Percentiles rank a stretch among this genome's conserved stretches.
These are phyloP conservation scores for Mesembryanthemum crystallinum DNA, from an alignment of 148 eudicot species.

Conservation along the genomic window DNA sequence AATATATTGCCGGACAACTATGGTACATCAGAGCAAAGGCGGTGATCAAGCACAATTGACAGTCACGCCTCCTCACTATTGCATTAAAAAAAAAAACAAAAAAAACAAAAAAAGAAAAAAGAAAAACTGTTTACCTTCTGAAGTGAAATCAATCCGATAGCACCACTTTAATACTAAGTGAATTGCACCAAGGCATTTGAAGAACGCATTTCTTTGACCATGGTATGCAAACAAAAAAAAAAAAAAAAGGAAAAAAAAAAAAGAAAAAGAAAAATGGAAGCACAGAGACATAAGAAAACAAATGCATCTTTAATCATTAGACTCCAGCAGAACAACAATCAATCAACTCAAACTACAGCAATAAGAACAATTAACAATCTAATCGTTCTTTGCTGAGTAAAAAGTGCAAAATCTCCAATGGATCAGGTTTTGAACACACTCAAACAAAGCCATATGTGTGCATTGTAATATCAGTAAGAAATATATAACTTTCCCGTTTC, in stretches of 20 bases:
- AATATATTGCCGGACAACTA: neutral
- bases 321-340: neutral
- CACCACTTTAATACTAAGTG: neutral
- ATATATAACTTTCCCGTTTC: neutral
- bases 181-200: neutral
- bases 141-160: neutral
- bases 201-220: neutral
- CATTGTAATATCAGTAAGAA: neutral
- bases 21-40: neutral
- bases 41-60: neutral
- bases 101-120: too few species aligned
- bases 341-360: neutral
- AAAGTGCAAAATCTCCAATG: neutral
- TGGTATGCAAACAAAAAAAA: neutral
- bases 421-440: conserved; percentile 4
- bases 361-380: neutral
- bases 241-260: neutral
- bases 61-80: too few species aligned
- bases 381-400: neutral
- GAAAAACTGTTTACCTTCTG: neutral
- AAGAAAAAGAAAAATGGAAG: neutral
- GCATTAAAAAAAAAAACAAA: too few species aligned
- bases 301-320: neutral
- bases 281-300: neutral
- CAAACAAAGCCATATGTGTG: neutral